Percentiles rank a stretch among this genome's conserved stretches.
phyloP scores from a whole-genome alignment of 2,329 filamentous ascomycete genomes.

The Ceratocystis papillata region DNA sequence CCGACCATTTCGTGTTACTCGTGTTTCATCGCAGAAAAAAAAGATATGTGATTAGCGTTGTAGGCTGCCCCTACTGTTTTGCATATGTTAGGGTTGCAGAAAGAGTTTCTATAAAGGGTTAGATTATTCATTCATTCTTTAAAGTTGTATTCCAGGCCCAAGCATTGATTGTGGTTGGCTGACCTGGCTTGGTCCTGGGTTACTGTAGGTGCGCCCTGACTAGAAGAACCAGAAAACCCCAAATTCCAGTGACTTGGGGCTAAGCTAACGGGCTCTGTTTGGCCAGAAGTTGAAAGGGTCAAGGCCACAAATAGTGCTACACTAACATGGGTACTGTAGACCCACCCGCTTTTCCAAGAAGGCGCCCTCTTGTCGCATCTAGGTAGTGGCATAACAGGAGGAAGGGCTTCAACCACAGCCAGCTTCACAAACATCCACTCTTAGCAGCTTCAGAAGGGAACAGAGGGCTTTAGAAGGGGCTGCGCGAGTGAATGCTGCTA shows the following conservation, averaged over 20 bases:
- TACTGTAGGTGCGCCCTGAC: neutral
- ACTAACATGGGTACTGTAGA: neutral
- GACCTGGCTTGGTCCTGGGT: too few species aligned
- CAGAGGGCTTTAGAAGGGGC: too few species aligned
- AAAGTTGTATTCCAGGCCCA: neutral
- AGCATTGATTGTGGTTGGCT: neutral
- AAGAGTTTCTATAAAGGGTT: neutral
- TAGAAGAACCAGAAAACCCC: conserved; percentile 6
- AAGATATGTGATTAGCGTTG: neutral
- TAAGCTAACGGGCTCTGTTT: neutral
- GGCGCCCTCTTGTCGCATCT: conserved; percentile 9
- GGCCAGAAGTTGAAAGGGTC: neutral
- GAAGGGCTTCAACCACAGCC: neutral
- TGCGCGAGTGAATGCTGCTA: too few species aligned
- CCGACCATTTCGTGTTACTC: too few species aligned
- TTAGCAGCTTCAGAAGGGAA: conserved; percentile 17
- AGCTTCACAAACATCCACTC: conserved; percentile 8
- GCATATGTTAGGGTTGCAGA: neutral
- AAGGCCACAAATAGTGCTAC: neutral
- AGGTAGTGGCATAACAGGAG: conserved; percentile 22
- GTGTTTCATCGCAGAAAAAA: neutral
- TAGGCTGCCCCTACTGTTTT: neutral
- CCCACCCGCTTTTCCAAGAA: neutral
- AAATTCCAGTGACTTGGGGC: neutral
- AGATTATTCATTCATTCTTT: too few species aligned